Percentiles rank a stretch among this genome's conserved stretches.
phyloP scores from a whole-genome alignment of 306 rosid genomes.

The Vigna radiata region DNA sequence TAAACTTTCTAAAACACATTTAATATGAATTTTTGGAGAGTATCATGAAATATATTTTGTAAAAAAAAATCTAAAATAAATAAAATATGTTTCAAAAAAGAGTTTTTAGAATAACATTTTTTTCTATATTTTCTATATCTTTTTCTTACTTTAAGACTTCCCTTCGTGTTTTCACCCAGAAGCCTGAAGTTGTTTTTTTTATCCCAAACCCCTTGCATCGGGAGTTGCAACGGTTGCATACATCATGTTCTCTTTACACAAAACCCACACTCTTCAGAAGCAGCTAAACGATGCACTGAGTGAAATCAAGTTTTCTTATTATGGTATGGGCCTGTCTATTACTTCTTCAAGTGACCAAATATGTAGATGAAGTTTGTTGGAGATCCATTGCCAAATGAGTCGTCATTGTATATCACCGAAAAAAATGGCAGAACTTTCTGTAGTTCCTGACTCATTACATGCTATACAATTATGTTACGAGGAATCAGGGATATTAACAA shows the following conservation, averaged over 20 bases:
- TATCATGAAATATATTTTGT: too few species aligned
- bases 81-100: too few species aligned
- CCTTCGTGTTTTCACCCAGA: slow-evolving; percentile 67
- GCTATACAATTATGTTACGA: background rate
- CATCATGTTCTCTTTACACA: slow-evolving; percentile 46
- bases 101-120: too few species aligned
- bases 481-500: too few species aligned
- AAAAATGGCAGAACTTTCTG: slow-evolving; percentile 15
- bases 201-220: slow-evolving; percentile 34
- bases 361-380: background rate
- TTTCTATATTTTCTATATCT: too few species aligned
- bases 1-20: too few species aligned
- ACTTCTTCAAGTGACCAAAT: background rate
- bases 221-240: slow-evolving; percentile 54
- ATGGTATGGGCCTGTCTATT: too few species aligned
- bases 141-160: too few species aligned
- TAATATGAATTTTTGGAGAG: too few species aligned
- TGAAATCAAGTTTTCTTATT: background rate
- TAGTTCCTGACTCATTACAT: slow-evolving; percentile 10
- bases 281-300: slow-evolving; percentile 6
- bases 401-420: slow-evolving; percentile 22
- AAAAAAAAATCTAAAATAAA: too few species aligned
- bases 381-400: slow-evolving; percentile 29
- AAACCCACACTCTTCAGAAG: background rate
- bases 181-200: slow-evolving; percentile 43